Base-by-base conservation (phyloP, 805 yeast species). In the Ogataea nitratoaversa region DNA sequence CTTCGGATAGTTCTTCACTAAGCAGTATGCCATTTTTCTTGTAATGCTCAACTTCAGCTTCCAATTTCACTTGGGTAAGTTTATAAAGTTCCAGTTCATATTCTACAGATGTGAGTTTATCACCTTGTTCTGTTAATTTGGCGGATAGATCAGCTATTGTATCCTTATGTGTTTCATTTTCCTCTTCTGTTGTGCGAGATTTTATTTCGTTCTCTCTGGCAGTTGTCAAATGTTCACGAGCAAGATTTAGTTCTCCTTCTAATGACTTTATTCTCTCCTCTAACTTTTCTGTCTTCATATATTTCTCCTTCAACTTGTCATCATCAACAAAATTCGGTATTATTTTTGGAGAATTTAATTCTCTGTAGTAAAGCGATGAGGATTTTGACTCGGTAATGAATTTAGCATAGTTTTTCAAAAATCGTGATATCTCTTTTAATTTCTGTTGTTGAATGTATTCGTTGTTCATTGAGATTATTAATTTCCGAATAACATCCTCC, bases 371-470 rank as follows among this genome's bases (percentile, higher is more conserved):
- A 17, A 20, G n/a, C n/a, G n/a, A 29, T 12, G 29, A 29, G 28
- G 36, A 24, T 19, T 31, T 37, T 19, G 32, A 8, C 23, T 31
- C 28, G 19, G 44, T 41, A 13, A 47, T 34, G 8, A 41, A 44
- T 19, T 49, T 46, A 11, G 63, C 71, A 49, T 79, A 84, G 43
- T 70, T 71, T 32, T 62, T 60, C 43, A 84, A 56, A 48, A 81
- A 83, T 19, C 61, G 65, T 27, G 76, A 78, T 31, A 84, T 63
- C 9, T 82, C 71, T 33, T 66, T 64, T 39, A 83, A 57, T 42
- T 78, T 71, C 47, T 74, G 66, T 48, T 71, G 78, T 50, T 83
- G 84, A 38, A 78, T 68, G 49, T 74, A 79, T 40, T 79, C 78
- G 46, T 74, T 67, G 37, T 78, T 71, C 16, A 84, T 62, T 39